Conservation (phyloP, 441 rosid species). For the Adansonia gregorii region DNA sequence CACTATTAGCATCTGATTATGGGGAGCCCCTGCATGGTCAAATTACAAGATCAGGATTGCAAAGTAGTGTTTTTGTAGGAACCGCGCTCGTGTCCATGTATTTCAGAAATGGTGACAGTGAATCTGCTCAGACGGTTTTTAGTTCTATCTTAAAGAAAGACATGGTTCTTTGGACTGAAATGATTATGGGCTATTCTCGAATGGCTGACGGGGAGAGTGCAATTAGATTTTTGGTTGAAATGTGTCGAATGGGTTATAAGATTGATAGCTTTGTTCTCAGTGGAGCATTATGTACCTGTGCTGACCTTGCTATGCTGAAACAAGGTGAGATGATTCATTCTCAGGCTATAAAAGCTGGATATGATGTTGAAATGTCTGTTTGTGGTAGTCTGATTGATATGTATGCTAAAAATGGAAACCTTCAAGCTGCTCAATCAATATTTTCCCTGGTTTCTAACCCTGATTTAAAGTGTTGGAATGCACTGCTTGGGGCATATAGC, state of each 20-base stretch:
- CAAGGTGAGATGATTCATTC: conserved; percentile 84
- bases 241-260: conserved; percentile 56
- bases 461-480: conserved; percentile 90
- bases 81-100: conserved; percentile 75
- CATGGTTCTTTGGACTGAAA: conserved; percentile 88
- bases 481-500: conserved; percentile 77
- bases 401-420: conserved; percentile 79
- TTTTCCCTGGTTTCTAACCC: conserved; percentile 53
- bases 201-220: conserved; percentile 64
- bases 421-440: conserved; percentile 54
- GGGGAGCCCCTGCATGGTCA: conserved; percentile 77
- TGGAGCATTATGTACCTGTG: conserved; percentile 79
- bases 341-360: conserved; percentile 61
- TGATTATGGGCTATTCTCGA: conserved; percentile 77
- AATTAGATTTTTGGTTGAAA: conserved; percentile 51
- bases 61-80: conserved; percentile 64
- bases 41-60: conserved; percentile 59
- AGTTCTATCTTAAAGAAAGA: conserved; percentile 56
- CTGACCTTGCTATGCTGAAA: conserved; percentile 65
- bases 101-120: conserved; percentile 58
- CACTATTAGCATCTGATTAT: conserved; percentile 39
- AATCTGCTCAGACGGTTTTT: conserved; percentile 59
- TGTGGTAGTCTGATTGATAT: conserved; percentile 76
- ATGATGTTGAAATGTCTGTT: conserved; percentile 55
- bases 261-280: conserved; percentile 76